These are phyloP conservation scores for Kwoniella europaea DNA, from an alignment of 768 basidiomycete genomes.

Conservation along the genomic window DNA sequence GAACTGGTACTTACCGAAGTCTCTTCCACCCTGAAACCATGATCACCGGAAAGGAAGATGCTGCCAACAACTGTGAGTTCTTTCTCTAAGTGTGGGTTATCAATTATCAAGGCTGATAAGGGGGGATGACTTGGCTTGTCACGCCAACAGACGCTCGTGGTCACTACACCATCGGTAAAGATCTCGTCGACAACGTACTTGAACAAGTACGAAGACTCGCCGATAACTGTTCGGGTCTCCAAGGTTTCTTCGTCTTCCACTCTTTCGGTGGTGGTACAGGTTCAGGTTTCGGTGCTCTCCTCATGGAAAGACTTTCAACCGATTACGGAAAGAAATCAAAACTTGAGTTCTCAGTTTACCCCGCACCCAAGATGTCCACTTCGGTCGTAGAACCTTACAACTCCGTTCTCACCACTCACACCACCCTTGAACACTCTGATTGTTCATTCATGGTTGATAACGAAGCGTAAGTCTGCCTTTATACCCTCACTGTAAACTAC, in stretches of 20 bases:
- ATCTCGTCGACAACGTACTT: slow-evolving; percentile 94
- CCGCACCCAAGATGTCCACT: slow-evolving; percentile 89
- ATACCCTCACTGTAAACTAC: neutral
- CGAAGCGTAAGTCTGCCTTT: slow-evolving; percentile 65
- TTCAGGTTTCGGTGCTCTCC: slow-evolving; percentile 96
- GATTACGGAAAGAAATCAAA: slow-evolving; percentile 99
- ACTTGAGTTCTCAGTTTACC: slow-evolving; percentile 97
- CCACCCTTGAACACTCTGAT: slow-evolving; percentile 99
- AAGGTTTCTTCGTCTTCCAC: slow-evolving; percentile 99
- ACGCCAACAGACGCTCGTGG: slow-evolving; percentile 82
- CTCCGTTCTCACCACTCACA: slow-evolving; percentile 92
- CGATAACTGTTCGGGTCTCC: slow-evolving; percentile 96
- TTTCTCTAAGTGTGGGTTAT: neutral
- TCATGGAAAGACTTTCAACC: slow-evolving; percentile 93
- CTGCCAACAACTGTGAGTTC: slow-evolving; percentile 91
- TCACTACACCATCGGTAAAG: slow-evolving; percentile 98
- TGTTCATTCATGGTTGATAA: slow-evolving; percentile 99
- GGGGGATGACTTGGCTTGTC: too few species aligned
- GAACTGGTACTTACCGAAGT: slow-evolving; percentile 90
- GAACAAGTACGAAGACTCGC: slow-evolving; percentile 95
- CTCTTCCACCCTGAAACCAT: slow-evolving; percentile 99
- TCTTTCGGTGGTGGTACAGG: slow-evolving; percentile 99
- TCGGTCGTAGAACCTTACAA: slow-evolving; percentile 99
- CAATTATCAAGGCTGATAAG: too few species aligned
- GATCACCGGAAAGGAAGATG: slow-evolving; percentile 98